Evolutionary conservation across 2,329 filamentous ascomycete genomes (phyloP), one percentile per base, ranked within the genome.

Genomic region (Ampelomyces quisqualis): DNA sequence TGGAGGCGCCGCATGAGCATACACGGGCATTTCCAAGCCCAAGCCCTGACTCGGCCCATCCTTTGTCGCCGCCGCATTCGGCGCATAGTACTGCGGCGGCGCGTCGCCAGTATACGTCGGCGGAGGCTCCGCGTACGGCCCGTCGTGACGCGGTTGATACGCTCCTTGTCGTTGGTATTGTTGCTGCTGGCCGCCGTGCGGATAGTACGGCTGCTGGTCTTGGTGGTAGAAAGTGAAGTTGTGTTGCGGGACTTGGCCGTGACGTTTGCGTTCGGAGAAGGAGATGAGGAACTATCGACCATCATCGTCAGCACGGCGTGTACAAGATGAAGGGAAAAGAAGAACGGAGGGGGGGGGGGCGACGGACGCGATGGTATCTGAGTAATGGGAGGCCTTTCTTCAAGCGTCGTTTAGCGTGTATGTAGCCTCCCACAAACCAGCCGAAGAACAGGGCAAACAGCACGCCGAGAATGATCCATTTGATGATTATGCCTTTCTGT

Each of bases 361-460:
- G 14, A 55, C 62, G 15, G 61, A 70, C 67, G 40, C 83, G 73
- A 68, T 93, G 86, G 61, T 91, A 91, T 47, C 68, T 69, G 23
- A 90, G 68, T 11, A 86, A 84, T 13, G 75, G 72, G 24, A 82
- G 71, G 1, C 86, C 86, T 64, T 82, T 84, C 46, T 72, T 75
- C 50, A 90, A 73, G 32, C 88, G 77, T 31, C 70, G 70, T 63
- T 80, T 80, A 31, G 86, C 88, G 68, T 91, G 88, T 32, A 79
- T 69, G 65, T 86, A 85, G 46, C 85, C 86, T 44, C 80, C 74
- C 38, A 87, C 52, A 57, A 90, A 73, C 74, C 82, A 88, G 28
- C 75, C 56, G 37, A 80, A 64, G 57, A 88, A 68, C 45, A 81
- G 40, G 40, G 76, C 43, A 55, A 87, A 72, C 51, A 91, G 63